Evolutionary conservation across 73 alveolate genomes (phyloP), one percentile per base, ranked within the genome.

Genomic region (Paramecium octaurelia): DNA sequence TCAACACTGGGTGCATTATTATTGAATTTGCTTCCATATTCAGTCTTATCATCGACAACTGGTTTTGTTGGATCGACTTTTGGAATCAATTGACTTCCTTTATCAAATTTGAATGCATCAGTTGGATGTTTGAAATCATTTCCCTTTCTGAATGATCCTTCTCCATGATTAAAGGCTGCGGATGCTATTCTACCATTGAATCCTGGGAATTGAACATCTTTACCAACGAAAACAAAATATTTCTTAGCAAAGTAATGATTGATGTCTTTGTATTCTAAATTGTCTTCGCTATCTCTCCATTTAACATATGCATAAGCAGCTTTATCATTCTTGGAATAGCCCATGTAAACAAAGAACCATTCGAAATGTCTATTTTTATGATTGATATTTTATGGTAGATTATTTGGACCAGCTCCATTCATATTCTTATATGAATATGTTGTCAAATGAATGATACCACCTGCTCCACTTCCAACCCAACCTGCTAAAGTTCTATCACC

Each of bases 31-130:
- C 84, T 64, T 64, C 46, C 69, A 54, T 64, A 27, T 64, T 46
- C 91, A 80, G 76, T 43, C 24, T 80, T 46, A 24, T 80, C 46
- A 46, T 80, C 91, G 0, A 80, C 75, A 80, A 42, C 43, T 14
- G 91, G 91, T 80, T 80, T 80, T 80, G 76, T 24, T 20, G 91
- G 91, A 12, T 80, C 91, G 12, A 80, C 91, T 80, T 80, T 80
- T 46, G 70, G 73, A 3, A 42, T 9, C 31, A 42, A 42, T 80
- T 80, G 24, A 11, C 76, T 46, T 43, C 91, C 91, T 23, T 80
- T 80, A 3, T 80, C 76, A 44, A 80, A 80, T 43, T 76, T 46
- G 31, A 80, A 80, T 18, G 57, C 75, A 46, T 80, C 91, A 42
- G 48, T 27, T 3, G 91, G 91, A 46, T 80, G 91, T 31, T 34